phyloP scores from a whole-genome alignment of 139 green algal species.

The Auxenochlorella pyrenoidosa region DNA sequence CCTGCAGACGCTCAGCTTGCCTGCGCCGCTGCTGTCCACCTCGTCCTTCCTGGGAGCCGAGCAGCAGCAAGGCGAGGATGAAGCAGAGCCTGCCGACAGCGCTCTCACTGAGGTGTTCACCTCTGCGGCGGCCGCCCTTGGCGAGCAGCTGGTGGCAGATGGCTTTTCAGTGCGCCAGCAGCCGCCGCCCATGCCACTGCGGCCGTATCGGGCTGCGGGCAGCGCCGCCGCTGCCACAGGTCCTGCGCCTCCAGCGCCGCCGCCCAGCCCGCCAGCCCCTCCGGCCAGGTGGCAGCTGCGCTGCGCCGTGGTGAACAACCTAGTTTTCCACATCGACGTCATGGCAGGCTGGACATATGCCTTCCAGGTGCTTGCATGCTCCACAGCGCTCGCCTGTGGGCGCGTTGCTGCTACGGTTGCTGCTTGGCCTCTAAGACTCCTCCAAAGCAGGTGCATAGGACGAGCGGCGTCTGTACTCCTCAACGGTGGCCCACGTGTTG shows the following conservation, averaged over 20 bases:
- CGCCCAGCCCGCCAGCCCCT: background rate
- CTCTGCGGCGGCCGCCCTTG: background rate
- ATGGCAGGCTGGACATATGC: slow-evolving; percentile 35
- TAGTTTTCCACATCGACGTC: slow-evolving; percentile 30
- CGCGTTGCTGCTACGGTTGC: background rate
- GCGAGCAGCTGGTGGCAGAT: slow-evolving; percentile 2
- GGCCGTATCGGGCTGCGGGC: background rate
- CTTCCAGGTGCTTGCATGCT: slow-evolving; percentile 10
- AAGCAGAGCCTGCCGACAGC: background rate
- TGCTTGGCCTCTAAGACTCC: background rate
- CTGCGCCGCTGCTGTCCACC: background rate
- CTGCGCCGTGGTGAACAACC: slow-evolving; percentile 29
- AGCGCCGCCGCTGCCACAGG: background rate
- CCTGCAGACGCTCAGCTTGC: background rate
- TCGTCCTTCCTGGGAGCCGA: background rate
- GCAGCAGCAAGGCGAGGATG: background rate
- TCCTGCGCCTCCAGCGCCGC: too few species aligned
- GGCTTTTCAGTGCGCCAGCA: background rate
- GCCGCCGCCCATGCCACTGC: background rate
- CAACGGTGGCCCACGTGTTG: background rate
- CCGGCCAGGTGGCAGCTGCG: slow-evolving; percentile 11
- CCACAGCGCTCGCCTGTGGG: background rate
- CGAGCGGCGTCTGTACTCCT: too few species aligned
- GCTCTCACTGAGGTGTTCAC: background rate
- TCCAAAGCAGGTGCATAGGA: too few species aligned